Conservation (phyloP, 164 flowering plant species). For the Malania oleifera region DNA sequence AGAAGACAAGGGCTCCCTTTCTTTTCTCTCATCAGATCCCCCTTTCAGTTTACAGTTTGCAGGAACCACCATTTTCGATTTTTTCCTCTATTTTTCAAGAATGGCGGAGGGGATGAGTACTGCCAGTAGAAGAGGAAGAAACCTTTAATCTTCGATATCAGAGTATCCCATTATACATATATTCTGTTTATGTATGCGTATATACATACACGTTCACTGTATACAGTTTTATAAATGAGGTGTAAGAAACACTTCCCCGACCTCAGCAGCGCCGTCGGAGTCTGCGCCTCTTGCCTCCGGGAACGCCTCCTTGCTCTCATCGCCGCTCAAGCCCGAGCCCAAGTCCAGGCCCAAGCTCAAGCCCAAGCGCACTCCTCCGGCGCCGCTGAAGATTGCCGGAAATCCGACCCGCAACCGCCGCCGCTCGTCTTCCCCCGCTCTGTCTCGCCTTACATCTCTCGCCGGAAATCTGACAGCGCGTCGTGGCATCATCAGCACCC, state of each 20-base stretch:
- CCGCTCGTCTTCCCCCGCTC: slow-evolving; percentile 75
- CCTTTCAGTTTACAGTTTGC: too few relatives aligned
- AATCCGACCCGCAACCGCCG: slow-evolving; percentile 30
- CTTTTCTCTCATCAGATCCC: too few relatives aligned
- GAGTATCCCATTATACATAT: too few relatives aligned
- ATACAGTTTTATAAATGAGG: slow-evolving; percentile 79
- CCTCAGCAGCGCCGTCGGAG: slow-evolving; percentile 61
- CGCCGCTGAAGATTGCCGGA: slow-evolving; percentile 22
- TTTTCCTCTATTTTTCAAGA: too few relatives aligned
- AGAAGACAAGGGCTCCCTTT: too few relatives aligned
- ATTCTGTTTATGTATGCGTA: too few relatives aligned
- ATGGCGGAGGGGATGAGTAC: too few relatives aligned
- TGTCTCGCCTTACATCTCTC: slow-evolving; percentile 69
- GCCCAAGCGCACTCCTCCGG: slow-evolving; percentile 8
- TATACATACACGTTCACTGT: too few relatives aligned
- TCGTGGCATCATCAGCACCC: slow-evolving; percentile 16
- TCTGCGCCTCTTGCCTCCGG: slow-evolving; percentile 88
- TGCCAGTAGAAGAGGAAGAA: too few relatives aligned
- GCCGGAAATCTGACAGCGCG: slow-evolving; percentile 43
- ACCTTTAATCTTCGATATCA: too few relatives aligned
- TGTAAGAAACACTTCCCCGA: slow-evolving; percentile 66
- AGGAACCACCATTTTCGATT: too few relatives aligned
- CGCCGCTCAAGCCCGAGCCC: slow-evolving; percentile 42
- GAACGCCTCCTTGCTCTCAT: slow-evolving; percentile 62
- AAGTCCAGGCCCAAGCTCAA: slow-evolving; percentile 27